Evolutionary conservation across 2,329 filamentous ascomycete genomes (phyloP), one percentile per base, ranked within the genome.

Genomic region (Aureobasidium sp.): DNA sequence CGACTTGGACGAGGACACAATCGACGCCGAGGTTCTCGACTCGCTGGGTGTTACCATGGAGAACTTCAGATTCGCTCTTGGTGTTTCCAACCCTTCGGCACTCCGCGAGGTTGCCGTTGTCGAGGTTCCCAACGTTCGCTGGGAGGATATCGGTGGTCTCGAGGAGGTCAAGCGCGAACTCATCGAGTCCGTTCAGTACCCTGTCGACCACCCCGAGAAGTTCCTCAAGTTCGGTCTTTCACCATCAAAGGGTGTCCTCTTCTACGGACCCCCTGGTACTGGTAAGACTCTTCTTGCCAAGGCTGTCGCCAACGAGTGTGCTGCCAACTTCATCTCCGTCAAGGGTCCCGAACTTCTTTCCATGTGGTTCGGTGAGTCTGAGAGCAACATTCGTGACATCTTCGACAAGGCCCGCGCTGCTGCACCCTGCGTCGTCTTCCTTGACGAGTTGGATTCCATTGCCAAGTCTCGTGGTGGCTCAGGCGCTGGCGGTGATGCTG

Each of bases 291-390:
- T 99, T 82, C 89, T 99, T 81, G 94, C 94, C 75, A 99, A 99
- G 85, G 94, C 94, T 70, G 94, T 99, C 68, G 94, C 94, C 79
- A 99, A 97, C 79, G 94, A 99, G 82, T 97, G 92, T 74, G 89
- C 94, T 64, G 94, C 94, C 83, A 99, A 99, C 82, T 99, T 99
- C 81, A 97, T 99, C 75, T 99, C 94, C 44, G 88, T 99, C 78
- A 99, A 99, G 86, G 94, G 94, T 64, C 95, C 94, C 62, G 94
- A 99, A 77, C 83, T 99, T 71, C 85, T 99, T 70, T 97, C 91
- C 77, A 99, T 99, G 94, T 99, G 94, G 94, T 99, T 99, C 74
- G 94, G 94, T 87, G 94, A 99, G 81, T 99, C 94, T 60, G 95
- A 99, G 81, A 96, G 91, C 85, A 99, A 99, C 80, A 97, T 99